Base-by-base conservation (phyloP, 352 stramenopile genomes). In the Blastocystis sp. region DNA sequence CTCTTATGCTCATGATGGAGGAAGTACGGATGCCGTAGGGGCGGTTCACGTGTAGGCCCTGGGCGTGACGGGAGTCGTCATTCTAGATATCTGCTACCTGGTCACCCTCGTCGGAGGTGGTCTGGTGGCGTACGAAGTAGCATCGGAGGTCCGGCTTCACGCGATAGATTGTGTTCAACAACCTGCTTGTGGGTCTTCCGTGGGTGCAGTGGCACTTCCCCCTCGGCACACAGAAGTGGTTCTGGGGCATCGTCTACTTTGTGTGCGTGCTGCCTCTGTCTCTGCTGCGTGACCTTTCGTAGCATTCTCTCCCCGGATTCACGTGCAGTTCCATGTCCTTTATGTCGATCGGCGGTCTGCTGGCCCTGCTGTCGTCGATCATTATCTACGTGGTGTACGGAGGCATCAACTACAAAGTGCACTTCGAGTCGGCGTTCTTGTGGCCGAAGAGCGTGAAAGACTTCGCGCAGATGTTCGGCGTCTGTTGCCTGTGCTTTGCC, bases 1-100 rank as follows among this genome's bases (percentile, higher is more conserved):
- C 61, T 32, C 29, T 73, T n/a, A 46, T 73, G 32, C 44, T 73
- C 29, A 73, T 73, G 61, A 73, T 73, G 61, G 61, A 73, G 21
- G 32, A 73, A 51, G 61, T 73, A 29, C 9, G 29, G 21, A 59
- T 51, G 8, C 36, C 11, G 38, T 48, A 4, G n/a, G 61, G 4
- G n/a, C 14, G 18, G 11, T 51, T 34, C n/a, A 48, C 18, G 1
- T 1, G 7, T 73, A 73, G 61, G 61, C 61, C 18, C 24, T 73
- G 34, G 61, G 61, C 18, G 21, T 32, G 4, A 46, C 36, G 14
- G 61, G 61, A 46, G 61, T 73, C 18, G 36, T 73, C 18, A 32
- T 73, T 48, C 61, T 73, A 2, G 61, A 73, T 49, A 48, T 73
- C 61, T 73, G 61, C 44, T 73, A 73, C 46, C 44, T 73, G 21